Base-by-base conservation (phyloP, 2,329 filamentous ascomycete species). In the Cytospora mali region DNA sequence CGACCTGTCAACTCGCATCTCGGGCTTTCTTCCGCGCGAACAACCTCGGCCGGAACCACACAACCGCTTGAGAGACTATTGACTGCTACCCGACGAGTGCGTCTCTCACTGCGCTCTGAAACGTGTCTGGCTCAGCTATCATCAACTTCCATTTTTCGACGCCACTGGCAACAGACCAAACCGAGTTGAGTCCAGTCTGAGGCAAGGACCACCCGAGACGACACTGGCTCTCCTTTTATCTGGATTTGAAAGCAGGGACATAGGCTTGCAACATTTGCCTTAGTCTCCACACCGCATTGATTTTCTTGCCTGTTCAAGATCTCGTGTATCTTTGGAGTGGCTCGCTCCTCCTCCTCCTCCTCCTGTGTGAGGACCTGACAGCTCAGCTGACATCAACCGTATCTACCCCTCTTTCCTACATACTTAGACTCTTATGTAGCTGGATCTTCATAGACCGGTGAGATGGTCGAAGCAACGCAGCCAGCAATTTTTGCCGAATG, bases 361-460 rank as follows among this genome's bases (percentile, higher is more conserved):
- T n/a, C 33, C 29, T 46, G 49, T 62, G 56, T 29, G 28, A 52
- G 61, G 49, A 35, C 33, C 29, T 25, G 31, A 48, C 51, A 25
- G 39, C 29, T 14, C 39, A 49, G 54, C 48, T 54, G 54, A 35
- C 55, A 48, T 63, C 49, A 57, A 58, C 56, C 57, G 64, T 65
- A 65, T 56, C 49, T 65, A 61, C 64, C 64, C 64, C 64, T 65
- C 64, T 65, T 65, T 63, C 57, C 55, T 61, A 46, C 42, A 46
- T 61, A 61, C 58, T 29, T 39, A 52, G 46, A 14, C 33, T 27
- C n/a, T 31, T 58, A 46, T 23, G 42, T 60, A 54, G 54, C 53
- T 55, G 42, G 56, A 54, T 58, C 52, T 42, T 57, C 61, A 48
- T 28, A 64, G 39, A 65, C 61, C 64, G 64, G 64, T 65, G 64